These are phyloP conservation scores for Cryptococcus hybrid DNA, from an alignment of 1,284 basidiomycete species.

Conservation along the genomic window DNA sequence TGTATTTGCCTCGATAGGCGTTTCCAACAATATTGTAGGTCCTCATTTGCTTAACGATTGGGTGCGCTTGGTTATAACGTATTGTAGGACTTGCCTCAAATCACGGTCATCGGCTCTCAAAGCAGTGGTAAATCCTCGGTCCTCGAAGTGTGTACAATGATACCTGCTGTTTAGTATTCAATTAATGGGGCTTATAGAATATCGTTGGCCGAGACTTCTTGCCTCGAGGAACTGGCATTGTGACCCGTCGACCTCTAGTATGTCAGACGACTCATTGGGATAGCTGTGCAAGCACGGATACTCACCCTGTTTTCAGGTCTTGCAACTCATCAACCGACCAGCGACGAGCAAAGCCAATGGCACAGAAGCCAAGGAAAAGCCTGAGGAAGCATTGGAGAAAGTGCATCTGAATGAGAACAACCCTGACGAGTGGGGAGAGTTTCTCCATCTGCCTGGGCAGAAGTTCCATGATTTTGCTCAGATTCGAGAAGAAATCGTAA, in stretches of 20 bases:
- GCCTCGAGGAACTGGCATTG: conserved; percentile 96
- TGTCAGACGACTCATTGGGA: conserved; percentile 19
- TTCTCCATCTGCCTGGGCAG: conserved; percentile 91
- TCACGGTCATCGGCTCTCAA: conserved; percentile 57
- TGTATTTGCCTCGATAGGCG: conserved; percentile 55
- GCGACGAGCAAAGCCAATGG: conserved; percentile 51
- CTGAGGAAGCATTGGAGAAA: conserved; percentile 36
- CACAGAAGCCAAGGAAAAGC: conserved; percentile 51
- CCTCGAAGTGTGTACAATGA: conserved; percentile 47
- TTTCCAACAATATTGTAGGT: conserved; percentile 51
- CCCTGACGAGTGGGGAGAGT: conserved; percentile 97
- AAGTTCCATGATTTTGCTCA: conserved; percentile 98
- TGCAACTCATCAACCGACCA: conserved; percentile 89
- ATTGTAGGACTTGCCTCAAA: conserved; percentile 56
- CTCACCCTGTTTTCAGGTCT: conserved; percentile 57
- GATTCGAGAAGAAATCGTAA: conserved; percentile 93
- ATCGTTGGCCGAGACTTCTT: conserved; percentile 96
- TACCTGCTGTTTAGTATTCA: background rate
- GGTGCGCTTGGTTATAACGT: background rate
- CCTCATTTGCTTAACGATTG: background rate
- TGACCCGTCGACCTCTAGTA: conserved; percentile 89
- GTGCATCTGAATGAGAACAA: conserved; percentile 62
- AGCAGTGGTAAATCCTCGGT: conserved; percentile 57
- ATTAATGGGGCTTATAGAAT: conserved; percentile 59
- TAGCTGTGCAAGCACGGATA: background rate